Base-by-base conservation (phyloP, 2,329 filamentous ascomycete species). In the Cordyceps cicadae region DNA sequence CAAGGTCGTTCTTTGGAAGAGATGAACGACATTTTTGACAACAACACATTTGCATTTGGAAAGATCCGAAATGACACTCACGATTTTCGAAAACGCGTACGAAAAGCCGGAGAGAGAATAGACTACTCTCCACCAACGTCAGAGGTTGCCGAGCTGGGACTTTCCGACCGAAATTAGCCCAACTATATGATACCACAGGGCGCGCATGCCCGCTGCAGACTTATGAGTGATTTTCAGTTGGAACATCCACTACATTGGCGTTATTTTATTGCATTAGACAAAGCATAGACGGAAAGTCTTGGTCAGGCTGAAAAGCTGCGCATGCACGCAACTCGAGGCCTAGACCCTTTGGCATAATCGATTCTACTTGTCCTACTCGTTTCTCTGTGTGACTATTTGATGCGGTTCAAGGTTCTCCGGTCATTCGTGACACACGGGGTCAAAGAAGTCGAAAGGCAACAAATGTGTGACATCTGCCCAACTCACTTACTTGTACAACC, bases 31-130 rank as follows among this genome's bases (percentile, higher is more conserved):
- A 62, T 64, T 32, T 62, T 62, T 29, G 61, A 62, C 55, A 50
- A 62, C 56, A 62, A 62, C 19, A 62, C 56, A 12, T 59, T 64
- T 64, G 63, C 63, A 2, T 62, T 64, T 61, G 63, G 63, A 14
- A 62, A 62, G n/a, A 64, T 63, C 24, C 56, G 50, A 39, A 43
- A 39, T 17, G 54, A 57, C 19, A 45, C 41, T 26, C 59, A 60
- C 59, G 37, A 34, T 5, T 56, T 56, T n/a, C 52, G 59, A 55
- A 50, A 51, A 17, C 45, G 59, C 17, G 59, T 56, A 45, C 59
- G 46, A 43, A 61, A 61, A 52, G 43, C 45, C 3, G 59, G 59
- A 34, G 59, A 61, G 11, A 46, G 53, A n/a, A 39, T 61, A 7
- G 59, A 56, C 19, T 61, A 61, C 46, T 61, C 59, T 17, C 59